Evolutionary conservation across 495 filamentous ascomycete species (phyloP), one percentile per base, ranked within the genome.

Genomic region (Penicillium ucsense): DNA sequence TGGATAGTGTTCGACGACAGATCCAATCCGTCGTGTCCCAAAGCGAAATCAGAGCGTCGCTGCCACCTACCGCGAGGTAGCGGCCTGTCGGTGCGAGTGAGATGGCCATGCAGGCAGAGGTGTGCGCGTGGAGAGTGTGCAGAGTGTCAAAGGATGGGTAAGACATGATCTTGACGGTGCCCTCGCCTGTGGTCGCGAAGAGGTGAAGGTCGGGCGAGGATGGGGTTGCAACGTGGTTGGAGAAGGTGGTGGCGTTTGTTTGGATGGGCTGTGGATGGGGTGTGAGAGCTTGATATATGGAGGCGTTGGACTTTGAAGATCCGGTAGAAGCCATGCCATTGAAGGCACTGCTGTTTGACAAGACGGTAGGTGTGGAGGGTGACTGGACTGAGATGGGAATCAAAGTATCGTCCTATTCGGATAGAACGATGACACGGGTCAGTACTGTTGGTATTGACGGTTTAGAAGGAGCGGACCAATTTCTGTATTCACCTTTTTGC

Each of bases 1-100:
- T 79, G 12, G 82, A 81, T 20, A 95, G 69, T 4, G 88, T 94
- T 45, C 87, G 80, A 41, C 83, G 75, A 59, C 88, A 95, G 44
- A 92, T 83, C 89, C 89, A 96, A 57, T 94, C 86, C 32, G 77
- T 79, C 0, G 94, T 95, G 61, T 96, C 89, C 85, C 90, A 98
- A 10, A 97, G 77, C 5, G 85, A 75, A 41, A 96, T 85, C 10
- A 95, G 77, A 1, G 89, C 86, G 65, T 98, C 94, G 44, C 83
- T 84, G 6, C 88, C 91, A 36, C 91, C 94, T 3, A 90, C 81
- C 11, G 94, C 92, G 12, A 98, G 75, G 56, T 88, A 88, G 41
- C 80, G 77, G 33, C 82, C 87, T 12, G 78, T 83, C 2, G 89
- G 88, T 7, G 85, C 84, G 38, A 89, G 72, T 44, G 83, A 75